Evolutionary conservation across 2,329 filamentous ascomycete species (phyloP), one percentile per base, ranked within the genome.

Genomic region (Aspergillus pseudotamarii): DNA sequence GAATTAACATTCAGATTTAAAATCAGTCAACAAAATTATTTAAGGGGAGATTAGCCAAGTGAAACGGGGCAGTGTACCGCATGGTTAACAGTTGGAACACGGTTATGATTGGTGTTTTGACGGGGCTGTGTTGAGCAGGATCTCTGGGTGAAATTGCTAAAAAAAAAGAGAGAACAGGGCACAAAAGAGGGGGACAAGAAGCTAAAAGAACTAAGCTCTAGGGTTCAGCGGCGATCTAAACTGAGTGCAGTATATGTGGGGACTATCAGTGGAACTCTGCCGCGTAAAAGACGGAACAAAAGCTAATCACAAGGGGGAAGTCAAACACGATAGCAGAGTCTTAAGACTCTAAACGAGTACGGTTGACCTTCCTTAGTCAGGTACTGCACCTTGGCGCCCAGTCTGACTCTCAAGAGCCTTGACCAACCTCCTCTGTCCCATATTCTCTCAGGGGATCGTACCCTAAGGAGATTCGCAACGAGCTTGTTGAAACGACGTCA

Each of bases 401-500:
- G 14, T 10, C 48, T 34, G 26, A 41, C 38, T n/a, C 38, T 19
- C 6, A 0, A 41, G 48, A 51, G 46, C 23, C 23, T 30, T 50
- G 46, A 50, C 46, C 46, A 50, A 6, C 48, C 48, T 6, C 48
- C 28, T n/a, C 28, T 23, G 28, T 10, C 16, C 28, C 16, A 34
- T 32, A 1, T 16, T 32, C 9, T 51, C 51, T 55, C 51, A 55
- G 51, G 51, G 51, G 51, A 38, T 38, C 32, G 16, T 19, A 38
- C 11, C 19, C 51, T 38, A 41, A 38, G 51, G 51, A n/a, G 32
- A 38, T 23, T 28, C 50, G 3, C 50, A 53, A 34, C 28, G 32
- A 34, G 51, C 51, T 55, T 36, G 51, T 55, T 36, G 12, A 38
- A 55, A 55, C 51, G 51, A 55, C 51, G 51, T 55, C 51, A 55